Evolutionary conservation across 345 rosid genomes (phyloP).

Genomic region (Odontarrhena argentea): DNA sequence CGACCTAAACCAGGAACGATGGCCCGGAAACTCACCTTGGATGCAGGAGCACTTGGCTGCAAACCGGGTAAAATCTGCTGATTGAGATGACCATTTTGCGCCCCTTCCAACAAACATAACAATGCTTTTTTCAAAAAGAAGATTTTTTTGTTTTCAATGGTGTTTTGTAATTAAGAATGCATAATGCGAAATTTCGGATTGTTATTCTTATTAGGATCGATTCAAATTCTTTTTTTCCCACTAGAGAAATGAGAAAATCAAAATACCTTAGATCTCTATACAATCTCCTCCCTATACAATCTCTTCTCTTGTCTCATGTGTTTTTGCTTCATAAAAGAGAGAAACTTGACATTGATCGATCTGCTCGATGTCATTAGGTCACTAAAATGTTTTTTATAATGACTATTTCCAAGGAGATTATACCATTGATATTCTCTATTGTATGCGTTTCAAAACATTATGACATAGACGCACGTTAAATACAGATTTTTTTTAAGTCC

Average conservation of each 20-base stretch:
- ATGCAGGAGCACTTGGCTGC: conserved; percentile 59
- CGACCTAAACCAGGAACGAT: conserved; percentile 51
- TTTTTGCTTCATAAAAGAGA: not conserved
- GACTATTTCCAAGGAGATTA: no score
- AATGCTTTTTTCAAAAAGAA: not conserved
- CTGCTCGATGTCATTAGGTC: no score
- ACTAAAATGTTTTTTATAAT: no score
- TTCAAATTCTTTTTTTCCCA: conserved; percentile 5
- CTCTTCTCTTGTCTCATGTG: conserved; percentile 18
- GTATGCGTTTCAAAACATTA: no score
- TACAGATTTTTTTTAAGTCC: no score
- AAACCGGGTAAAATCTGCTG: conserved; percentile 31
- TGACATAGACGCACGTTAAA: no score
- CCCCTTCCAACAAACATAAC: conserved; percentile 11
- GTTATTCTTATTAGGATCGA: conserved; percentile 27
- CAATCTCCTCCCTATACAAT: not conserved
- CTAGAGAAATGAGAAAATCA: conserved; percentile 10
- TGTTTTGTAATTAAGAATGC: conserved; percentile 32
- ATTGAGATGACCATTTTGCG: conserved; percentile 18
- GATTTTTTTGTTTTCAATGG: conserved; percentile 21
- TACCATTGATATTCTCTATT: no score
- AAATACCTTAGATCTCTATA: conserved; percentile 17
- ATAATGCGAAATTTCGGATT: conserved; percentile 14
- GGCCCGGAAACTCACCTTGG: conserved; percentile 49
- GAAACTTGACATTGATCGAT: not conserved